Evolutionary conservation across 352 stramenopile species (phyloP).

Genomic region (Phytophthora sp.): DNA sequence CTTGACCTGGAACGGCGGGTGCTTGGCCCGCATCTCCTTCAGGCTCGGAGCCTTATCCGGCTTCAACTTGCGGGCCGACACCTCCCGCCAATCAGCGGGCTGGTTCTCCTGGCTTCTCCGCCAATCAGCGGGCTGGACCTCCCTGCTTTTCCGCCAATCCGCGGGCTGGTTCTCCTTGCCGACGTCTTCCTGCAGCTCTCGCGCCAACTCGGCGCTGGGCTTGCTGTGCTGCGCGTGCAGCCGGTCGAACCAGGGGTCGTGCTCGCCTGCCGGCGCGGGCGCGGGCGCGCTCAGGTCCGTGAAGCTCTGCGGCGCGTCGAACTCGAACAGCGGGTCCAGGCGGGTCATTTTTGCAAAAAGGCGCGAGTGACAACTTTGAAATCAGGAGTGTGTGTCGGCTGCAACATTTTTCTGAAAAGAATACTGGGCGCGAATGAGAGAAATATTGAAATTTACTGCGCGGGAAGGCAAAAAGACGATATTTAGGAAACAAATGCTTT

Average conservation of each 20-base stretch:
- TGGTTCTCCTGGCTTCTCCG: constrained; percentile 48
- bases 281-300: constrained; percentile 53
- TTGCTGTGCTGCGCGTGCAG: constrained; percentile 61
- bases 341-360: constrained; percentile 16
- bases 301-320: constrained; percentile 68
- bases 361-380: background rate
- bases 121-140: constrained; percentile 31
- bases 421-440: background rate
- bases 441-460: background rate
- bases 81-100: constrained; percentile 12
- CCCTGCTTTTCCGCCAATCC: constrained; percentile 31
- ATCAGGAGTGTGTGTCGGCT: background rate
- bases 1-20: constrained; percentile 31
- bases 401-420: too few species aligned
- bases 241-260: constrained; percentile 74
- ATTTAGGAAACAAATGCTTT: too few species aligned
- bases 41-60: constrained; percentile 24
- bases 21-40: constrained; percentile 21
- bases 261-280: constrained; percentile 13
- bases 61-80: background rate
- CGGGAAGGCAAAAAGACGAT: background rate
- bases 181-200: constrained; percentile 10
- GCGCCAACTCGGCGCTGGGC: constrained; percentile 58
- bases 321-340: constrained; percentile 75
- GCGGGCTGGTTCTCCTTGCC: constrained; percentile 38